These are phyloP conservation scores for Arthrobotrys conoides DNA, from an alignment of 2,329 filamentous ascomycete genomes.

Conservation along the genomic window DNA sequence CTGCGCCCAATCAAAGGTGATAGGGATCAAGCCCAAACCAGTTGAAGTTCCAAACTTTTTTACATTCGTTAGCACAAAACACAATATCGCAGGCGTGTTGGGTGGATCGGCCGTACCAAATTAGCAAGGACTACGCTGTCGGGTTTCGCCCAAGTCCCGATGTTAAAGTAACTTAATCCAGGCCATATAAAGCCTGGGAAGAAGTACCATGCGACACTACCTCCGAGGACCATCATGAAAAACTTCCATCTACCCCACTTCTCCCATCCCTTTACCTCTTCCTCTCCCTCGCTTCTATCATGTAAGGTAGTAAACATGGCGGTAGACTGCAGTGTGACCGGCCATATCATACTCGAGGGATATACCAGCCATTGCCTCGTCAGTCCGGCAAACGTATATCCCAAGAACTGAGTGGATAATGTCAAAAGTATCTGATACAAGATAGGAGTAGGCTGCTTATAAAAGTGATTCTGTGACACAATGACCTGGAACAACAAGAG, in stretches of 20 bases:
- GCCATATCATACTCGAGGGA: conserved; percentile 92
- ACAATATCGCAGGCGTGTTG: neutral
- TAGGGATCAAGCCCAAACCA: conserved; percentile 83
- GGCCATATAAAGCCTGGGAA: conserved; percentile 85
- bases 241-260: conserved; percentile 80
- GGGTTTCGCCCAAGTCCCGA: conserved; percentile 89
- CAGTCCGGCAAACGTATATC: conserved; percentile 87
- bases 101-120: conserved; percentile 68
- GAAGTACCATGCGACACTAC: conserved; percentile 85
- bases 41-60: conserved; percentile 82
- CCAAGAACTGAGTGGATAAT: conserved; percentile 86
- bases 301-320: conserved; percentile 91
- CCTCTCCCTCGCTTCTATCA: conserved; percentile 74
- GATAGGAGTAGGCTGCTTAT: conserved; percentile 83
- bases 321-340: conserved; percentile 86
- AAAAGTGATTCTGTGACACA: conserved; percentile 90
- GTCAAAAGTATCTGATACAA: conserved; percentile 85
- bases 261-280: conserved; percentile 86
- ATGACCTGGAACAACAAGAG: conserved; percentile 72
- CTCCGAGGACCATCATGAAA: conserved; percentile 70
- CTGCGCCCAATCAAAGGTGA: conserved; percentile 94
- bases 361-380: conserved; percentile 85
- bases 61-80: neutral
- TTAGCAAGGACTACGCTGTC: conserved; percentile 89
- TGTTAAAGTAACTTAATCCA: conserved; percentile 88